Conservation (phyloP, 371 early-diverging fungal genomes). For the Haplosporangium sp. region DNA sequence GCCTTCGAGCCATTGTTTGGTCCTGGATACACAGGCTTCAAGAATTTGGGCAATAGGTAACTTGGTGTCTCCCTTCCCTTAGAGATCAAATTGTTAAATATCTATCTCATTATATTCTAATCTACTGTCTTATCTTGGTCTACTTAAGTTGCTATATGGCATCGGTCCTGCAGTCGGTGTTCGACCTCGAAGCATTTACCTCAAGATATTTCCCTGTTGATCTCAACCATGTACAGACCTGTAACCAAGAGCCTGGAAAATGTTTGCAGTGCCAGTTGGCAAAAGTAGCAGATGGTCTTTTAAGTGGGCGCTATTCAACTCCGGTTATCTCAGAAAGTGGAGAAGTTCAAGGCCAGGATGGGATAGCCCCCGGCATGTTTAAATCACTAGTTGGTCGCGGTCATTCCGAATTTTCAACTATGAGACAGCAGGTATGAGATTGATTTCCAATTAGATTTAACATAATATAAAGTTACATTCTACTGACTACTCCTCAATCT, state of each 20-base stretch:
- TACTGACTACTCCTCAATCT: neutral
- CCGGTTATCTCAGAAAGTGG: constrained; percentile 62
- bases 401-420: constrained; percentile 93
- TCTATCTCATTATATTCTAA: neutral
- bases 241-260: constrained; percentile 71
- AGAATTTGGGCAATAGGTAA: constrained; percentile 94
- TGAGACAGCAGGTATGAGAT: constrained; percentile 87
- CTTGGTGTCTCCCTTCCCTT: neutral
- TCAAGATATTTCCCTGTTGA: constrained; percentile 68
- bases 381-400: constrained; percentile 90
- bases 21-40: constrained; percentile 92
- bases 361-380: constrained; percentile 90
- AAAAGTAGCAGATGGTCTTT: constrained; percentile 91
- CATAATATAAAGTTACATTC: no score
- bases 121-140: neutral
- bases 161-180: constrained; percentile 89
- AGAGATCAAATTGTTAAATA: neutral
- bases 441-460: neutral
- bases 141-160: constrained; percentile 92
- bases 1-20: constrained; percentile 86
- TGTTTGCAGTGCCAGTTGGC: constrained; percentile 92
- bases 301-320: constrained; percentile 88
- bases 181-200: constrained; percentile 78
- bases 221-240: constrained; percentile 74
- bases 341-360: constrained; percentile 65